Conservation (phyloP, 1,284 basidiomycete genomes). For the Tetrapyrgos nigripes region DNA sequence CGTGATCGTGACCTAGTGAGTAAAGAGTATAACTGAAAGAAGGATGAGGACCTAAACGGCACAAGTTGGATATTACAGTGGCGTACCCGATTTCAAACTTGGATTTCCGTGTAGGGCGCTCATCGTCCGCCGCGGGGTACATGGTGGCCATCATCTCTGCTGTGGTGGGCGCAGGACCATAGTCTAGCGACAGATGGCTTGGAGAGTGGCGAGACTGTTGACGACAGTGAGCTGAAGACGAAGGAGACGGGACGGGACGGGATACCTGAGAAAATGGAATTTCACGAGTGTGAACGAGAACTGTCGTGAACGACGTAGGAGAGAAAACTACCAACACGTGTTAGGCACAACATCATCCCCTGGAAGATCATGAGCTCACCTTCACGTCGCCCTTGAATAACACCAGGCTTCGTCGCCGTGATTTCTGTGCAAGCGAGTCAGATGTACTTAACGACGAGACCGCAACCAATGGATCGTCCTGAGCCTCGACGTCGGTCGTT, state of each 20-base stretch:
- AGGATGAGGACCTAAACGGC: slow-evolving; percentile 16
- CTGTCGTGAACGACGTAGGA: slow-evolving; percentile 39
- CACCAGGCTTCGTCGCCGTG: slow-evolving; percentile 31
- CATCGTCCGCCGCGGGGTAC: slow-evolving; percentile 28
- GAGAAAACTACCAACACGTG: slow-evolving; percentile 45
- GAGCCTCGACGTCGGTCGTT: neutral
- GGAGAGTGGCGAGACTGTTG: slow-evolving; percentile 13
- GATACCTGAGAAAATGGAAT: slow-evolving; percentile 31
- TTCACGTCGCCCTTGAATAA: neutral
- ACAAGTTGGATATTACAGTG: slow-evolving; percentile 11
- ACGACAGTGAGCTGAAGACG: slow-evolving; percentile 11
- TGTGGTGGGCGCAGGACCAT: slow-evolving; percentile 33
- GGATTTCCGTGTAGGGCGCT: slow-evolving; percentile 42
- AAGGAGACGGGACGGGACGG: slow-evolving; percentile 15
- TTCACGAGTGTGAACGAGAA: slow-evolving; percentile 43
- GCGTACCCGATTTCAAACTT: slow-evolving; percentile 49
- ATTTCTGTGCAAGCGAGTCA: slow-evolving; percentile 1
- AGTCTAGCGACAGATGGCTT: slow-evolving; percentile 32
- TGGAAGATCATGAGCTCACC: neutral
- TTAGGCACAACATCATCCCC: slow-evolving; percentile 41
- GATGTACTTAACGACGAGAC: neutral
- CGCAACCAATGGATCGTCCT: neutral
- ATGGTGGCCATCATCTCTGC: slow-evolving; percentile 17
- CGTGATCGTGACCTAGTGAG: slow-evolving; percentile 59
- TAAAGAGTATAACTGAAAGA: slow-evolving; percentile 54